These are phyloP conservation scores for Backusella luteola DNA, from an alignment of 192 early-diverging fungal genomes.

Conservation along the genomic window DNA sequence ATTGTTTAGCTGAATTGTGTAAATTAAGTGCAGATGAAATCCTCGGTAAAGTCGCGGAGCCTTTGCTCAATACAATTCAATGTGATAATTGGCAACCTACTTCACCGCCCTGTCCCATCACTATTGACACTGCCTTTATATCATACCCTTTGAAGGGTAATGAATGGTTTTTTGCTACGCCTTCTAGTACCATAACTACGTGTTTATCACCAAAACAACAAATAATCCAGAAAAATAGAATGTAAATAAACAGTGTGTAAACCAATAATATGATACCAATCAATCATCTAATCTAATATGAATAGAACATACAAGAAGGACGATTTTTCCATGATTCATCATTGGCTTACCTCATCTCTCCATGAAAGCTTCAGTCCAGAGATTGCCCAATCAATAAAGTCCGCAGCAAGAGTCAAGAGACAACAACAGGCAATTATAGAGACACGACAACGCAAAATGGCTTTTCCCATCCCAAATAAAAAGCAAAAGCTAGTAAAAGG, in stretches of 20 bases:
- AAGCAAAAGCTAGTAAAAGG: constrained; percentile 1
- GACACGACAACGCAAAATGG: constrained; percentile 11
- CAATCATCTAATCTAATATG: no score
- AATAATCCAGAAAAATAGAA: constrained; percentile 9
- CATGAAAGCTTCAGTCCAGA: constrained; percentile 2
- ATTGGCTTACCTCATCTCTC: not conserved
- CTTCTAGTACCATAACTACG: not conserved
- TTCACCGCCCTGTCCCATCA: not conserved
- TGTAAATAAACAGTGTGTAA: not conserved
- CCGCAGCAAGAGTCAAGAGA: constrained; percentile 7
- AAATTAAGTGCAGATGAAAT: constrained; percentile 16
- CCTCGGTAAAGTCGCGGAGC: constrained; percentile 12
- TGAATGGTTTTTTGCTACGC: constrained; percentile 8
- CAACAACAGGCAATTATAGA: constrained; percentile 34
- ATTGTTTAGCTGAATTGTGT: constrained; percentile 25
- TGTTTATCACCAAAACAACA: not conserved
- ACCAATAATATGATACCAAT: not conserved
- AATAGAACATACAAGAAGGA: not conserved
- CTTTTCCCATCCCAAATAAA: constrained; percentile 9
- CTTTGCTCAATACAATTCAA: constrained; percentile 9
- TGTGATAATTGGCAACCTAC: constrained; percentile 7
- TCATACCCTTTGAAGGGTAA: not conserved
- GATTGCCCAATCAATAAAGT: constrained; percentile 2
- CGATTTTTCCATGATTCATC: not conserved
- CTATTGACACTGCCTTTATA: not conserved